Evolutionary conservation across 192 early-diverging fungal genomes (phyloP), one percentile per base, ranked within the genome.

Genomic region (Allomyces macrogynus): DNA sequence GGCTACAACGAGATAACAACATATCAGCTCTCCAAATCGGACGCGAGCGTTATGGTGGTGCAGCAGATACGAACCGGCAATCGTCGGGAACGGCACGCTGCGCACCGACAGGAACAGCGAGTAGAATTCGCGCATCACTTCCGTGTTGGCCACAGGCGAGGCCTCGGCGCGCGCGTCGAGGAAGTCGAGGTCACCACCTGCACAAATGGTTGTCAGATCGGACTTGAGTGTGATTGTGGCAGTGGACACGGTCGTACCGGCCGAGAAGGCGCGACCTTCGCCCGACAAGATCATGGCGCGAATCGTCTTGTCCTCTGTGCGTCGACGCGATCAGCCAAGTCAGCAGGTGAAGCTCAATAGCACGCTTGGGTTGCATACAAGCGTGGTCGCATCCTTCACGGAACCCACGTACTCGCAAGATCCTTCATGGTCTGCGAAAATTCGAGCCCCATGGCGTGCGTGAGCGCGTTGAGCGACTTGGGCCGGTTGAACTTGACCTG

Each of bases 81-180:
- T 67, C 27, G 68, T 69, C 10, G 68, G 68, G 26, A 67, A 49
- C 23, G 65, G 65, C 32, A 72, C 24, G 16, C 16, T n/a, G n/a
- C 70, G 67, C 32, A 71, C 61, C 32, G 40, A 24, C 61, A 71
- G 44, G 65, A 71, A 71, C 12, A 67, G 67, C 62, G 44, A 9
- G 57, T 73, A 73, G 67, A 73, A 73, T 23, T 49, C n/a, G 18
- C 70, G 26, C 71, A 72, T 72, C 14, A 49, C 65, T 25, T 72
- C 71, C 4, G 65, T 64, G 57, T 72, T 72, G 20, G 40, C 18
- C n/a, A 23, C 20, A 7, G 67, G 32, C 16, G 27, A 22, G 23
- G 62, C 54, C 61, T 62, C 23, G 16, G 63, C 70, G 22, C 71
- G 67, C 11, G 25, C 67, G 10, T 60, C 54, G 2, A 72, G 63